phyloP scores from a whole-genome alignment of 2,329 filamentous ascomycete genomes.

The Phoma herbarum region DNA sequence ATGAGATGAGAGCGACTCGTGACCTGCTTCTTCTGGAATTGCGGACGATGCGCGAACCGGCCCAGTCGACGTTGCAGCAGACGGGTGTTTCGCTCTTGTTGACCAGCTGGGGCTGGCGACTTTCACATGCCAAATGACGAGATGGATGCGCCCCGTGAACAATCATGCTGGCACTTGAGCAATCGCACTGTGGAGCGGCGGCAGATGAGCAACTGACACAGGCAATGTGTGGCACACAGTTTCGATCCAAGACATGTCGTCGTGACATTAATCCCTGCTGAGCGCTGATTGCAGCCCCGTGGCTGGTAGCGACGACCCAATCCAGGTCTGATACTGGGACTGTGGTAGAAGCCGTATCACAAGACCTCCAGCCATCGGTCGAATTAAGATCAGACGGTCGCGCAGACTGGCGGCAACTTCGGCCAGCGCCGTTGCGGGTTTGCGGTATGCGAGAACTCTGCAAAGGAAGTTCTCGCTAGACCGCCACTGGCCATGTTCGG shows the following conservation, averaged over 20 bases:
- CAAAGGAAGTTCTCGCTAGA: slow-evolving; percentile 26
- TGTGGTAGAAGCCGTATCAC: slow-evolving; percentile 38
- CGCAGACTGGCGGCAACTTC: slow-evolving; percentile 36
- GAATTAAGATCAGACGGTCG: slow-evolving; percentile 24
- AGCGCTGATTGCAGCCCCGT: slow-evolving; percentile 41
- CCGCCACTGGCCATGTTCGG: slow-evolving; percentile 24
- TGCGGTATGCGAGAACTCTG: slow-evolving; percentile 23
- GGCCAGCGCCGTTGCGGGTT: slow-evolving; percentile 27
- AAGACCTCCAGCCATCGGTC: slow-evolving; percentile 37
- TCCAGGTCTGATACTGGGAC: slow-evolving; percentile 24
- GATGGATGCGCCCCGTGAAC: slow-evolving; percentile 20
- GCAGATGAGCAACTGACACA: slow-evolving; percentile 32
- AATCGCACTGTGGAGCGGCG: slow-evolving; percentile 31
- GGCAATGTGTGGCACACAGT: slow-evolving; percentile 30
- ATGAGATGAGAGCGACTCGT: slow-evolving; percentile 16
- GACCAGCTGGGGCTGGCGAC: slow-evolving; percentile 35
- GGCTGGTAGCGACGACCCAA: slow-evolving; percentile 39
- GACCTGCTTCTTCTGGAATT: slow-evolving; percentile 17
- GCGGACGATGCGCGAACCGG: slow-evolving; percentile 16
- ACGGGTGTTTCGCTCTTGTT: slow-evolving; percentile 27
- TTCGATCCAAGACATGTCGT: slow-evolving; percentile 44
- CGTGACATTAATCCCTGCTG: slow-evolving; percentile 37
- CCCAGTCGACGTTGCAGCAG: slow-evolving; percentile 21
- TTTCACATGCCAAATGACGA: slow-evolving; percentile 44
- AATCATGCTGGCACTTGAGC: slow-evolving; percentile 27